Base-by-base conservation (phyloP, 208 protist species). In the Trypanosomatidae sp. region DNA sequence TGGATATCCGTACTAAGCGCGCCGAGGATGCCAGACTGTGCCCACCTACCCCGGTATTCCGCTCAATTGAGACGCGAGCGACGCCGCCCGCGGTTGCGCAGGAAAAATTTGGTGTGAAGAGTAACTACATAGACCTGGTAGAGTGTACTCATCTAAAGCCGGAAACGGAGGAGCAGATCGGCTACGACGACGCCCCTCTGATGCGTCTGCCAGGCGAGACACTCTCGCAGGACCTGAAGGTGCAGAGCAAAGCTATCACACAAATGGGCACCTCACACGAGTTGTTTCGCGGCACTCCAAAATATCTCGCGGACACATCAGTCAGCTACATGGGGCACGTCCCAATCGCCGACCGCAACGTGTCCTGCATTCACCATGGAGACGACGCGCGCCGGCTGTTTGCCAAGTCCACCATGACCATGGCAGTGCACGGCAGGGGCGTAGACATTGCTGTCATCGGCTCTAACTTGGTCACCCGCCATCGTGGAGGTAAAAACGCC, bases 321-420 rank as follows among this genome's bases (percentile, higher is more conserved):
- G 86, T 92, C 17, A 69, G 80, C 52, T 93, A 94, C 72, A 66
- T 71, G 22, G 89, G 91, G 0, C 85, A 96, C 79, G 78, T 92
- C 36, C 88, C 88, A 6, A 41, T 67, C 33, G 36, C 84, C 13
- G 73, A 80, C 5, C 72, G 70, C 55, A 96, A 94, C 77, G 52
- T 88, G 1, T 62, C 66, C 4, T 47, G 69, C 22, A 82, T 90
- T 13, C 82, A 82, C 49, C 82, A 90, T 67, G 84, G 85, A 52
- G 72, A 89, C n/a, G 89, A 91, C 70, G 50, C 82, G 4, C 76
- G 93, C 17, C 69, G 90, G 0, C 33, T 83, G 49, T 97, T 87
- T 62, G 88, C 93, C 66, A 98, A 97, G 69, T 94, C 93, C 8
- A 91, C 81, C 80, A 93, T 98, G 90, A 97, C 93, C 7, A 82